phyloP scores from a whole-genome alignment of 495 filamentous ascomycete species.

The Terfezia claveryi region DNA sequence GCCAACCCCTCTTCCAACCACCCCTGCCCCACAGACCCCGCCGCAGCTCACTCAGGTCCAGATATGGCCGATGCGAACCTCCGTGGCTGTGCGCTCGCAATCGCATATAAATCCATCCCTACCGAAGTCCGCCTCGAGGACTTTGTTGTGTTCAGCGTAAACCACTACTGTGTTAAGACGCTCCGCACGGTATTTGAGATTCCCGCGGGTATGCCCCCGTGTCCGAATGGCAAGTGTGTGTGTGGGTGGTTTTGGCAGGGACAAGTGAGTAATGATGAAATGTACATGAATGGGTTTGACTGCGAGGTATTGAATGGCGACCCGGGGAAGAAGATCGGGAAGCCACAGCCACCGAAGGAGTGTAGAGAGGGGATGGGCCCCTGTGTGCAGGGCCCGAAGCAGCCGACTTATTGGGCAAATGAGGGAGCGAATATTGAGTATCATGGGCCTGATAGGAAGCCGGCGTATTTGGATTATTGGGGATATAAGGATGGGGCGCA shows the following conservation, averaged over 20 bases:
- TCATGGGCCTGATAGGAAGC: conserved; percentile 20
- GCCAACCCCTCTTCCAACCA: conserved; percentile 26
- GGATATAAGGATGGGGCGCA: conserved; percentile 26
- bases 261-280: conserved; percentile 23
- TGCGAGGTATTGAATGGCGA: conserved; percentile 30
- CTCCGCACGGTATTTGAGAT: conserved; percentile 24
- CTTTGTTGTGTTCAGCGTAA: conserved; percentile 31
- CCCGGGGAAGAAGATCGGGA: conserved; percentile 21
- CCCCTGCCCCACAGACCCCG: conserved; percentile 21
- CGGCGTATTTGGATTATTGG: conserved; percentile 24
- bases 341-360: conserved; percentile 24
- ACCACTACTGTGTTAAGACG: conserved; percentile 18
- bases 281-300: conserved; percentile 33
- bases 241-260: conserved; percentile 39
- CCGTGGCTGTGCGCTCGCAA: conserved; percentile 32
- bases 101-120: conserved; percentile 29
- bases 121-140: conserved; percentile 29
- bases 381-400: conserved; percentile 32
- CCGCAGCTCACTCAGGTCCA: conserved; percentile 25
- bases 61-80: conserved; percentile 21
- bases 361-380: conserved; percentile 23
- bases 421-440: conserved; percentile 24
- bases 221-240: conserved; percentile 29
- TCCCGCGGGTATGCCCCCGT: conserved; percentile 26
- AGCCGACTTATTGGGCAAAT: conserved; percentile 20